Conservation (phyloP, 1,139 yeast species). For the Yamadazyma sp. region DNA sequence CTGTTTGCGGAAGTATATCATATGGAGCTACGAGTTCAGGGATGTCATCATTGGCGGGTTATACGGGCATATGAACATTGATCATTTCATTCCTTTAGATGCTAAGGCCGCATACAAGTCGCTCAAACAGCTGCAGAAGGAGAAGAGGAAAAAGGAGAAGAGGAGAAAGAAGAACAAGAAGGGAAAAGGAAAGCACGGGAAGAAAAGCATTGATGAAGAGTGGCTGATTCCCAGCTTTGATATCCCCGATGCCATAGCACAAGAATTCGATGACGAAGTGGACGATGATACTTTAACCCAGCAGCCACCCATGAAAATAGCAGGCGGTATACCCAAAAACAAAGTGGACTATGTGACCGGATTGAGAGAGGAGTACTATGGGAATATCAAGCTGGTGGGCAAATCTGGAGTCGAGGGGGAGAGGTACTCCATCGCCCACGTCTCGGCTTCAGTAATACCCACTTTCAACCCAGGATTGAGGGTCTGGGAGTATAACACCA, state of each 20-base stretch:
- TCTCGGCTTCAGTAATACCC: conserved; percentile 77
- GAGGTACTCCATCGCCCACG: conserved; percentile 68
- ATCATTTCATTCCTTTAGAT: conserved; percentile 79
- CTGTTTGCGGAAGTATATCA: conserved; percentile 70
- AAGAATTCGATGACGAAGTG: conserved; percentile 15
- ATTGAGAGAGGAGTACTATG: conserved; percentile 53
- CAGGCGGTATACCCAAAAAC: conserved; percentile 65
- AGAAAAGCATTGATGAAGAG: conserved; percentile 5
- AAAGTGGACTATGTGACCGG: conserved; percentile 63
- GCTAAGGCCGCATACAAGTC: conserved; percentile 65
- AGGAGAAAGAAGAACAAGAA: conserved; percentile 10
- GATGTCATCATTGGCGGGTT: conserved; percentile 82
- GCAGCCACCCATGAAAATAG: conserved; percentile 24
- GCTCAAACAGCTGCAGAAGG: conserved; percentile 23
- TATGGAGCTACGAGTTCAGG: conserved; percentile 79
- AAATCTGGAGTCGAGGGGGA: conserved; percentile 51
- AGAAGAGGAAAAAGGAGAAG: conserved; percentile 13
- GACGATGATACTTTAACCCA: conserved; percentile 18
- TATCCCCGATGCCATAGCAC: conserved; percentile 6
- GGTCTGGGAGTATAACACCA: conserved; percentile 81
- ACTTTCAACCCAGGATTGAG: conserved; percentile 82
- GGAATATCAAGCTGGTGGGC: conserved; percentile 42
- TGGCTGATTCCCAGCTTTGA: conserved; percentile 9
- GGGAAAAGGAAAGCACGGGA: conserved; percentile 6
- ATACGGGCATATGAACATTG: conserved; percentile 87